Evolutionary conservation across 2,329 filamentous ascomycete genomes (phyloP), one percentile per base, ranked within the genome.

Genomic region (Huntiella decipiens): DNA sequence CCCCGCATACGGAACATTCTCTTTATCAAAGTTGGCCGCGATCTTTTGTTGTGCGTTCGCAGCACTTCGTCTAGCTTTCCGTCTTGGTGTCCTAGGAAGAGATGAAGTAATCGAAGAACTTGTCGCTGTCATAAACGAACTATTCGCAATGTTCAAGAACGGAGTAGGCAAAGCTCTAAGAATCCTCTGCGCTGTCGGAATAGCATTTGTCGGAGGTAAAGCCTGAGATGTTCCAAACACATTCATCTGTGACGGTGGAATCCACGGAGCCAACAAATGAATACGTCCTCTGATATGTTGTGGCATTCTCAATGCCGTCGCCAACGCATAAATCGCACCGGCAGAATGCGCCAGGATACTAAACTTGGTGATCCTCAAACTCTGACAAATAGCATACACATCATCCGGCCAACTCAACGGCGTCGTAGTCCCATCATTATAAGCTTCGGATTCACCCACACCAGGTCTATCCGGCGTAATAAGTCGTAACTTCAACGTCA

Each of bases 321-420:
- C 91, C 13, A 98, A 72, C 2, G 91, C 91, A 57, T 98, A 98
- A 44, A 98, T 93, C n/a, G 91, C 88, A 12, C 91, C 91, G 1
- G 91, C 91, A 1, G 88, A 96, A 60, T 98, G 91, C 2, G 91
- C 91, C 1, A 98, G 71, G 15, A 98, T 82, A 5, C 88, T 96
- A 58, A 98, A 98, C 54, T 94, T 93, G 8, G 80, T 91, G 52
- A 98, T 92, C 54, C 85, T 87, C 38, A 98, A 70, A 11, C 82
- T 70, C 56, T 94, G 84, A 59, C 91, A 98, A 49, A 98, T 93
- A 44, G 87, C 80, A 50, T 92, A 82, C 11, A 98, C 85, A 61
- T 98, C 91, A 56, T 74, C 71, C 58, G 91, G 87, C 91, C 91
- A 98, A 60, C 80, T 83, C 34, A 98, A 68, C 48, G 92, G 91